Conservation (phyloP, 2,329 filamentous ascomycete genomes). For the Aspergillus pseudoviridinutans region DNA sequence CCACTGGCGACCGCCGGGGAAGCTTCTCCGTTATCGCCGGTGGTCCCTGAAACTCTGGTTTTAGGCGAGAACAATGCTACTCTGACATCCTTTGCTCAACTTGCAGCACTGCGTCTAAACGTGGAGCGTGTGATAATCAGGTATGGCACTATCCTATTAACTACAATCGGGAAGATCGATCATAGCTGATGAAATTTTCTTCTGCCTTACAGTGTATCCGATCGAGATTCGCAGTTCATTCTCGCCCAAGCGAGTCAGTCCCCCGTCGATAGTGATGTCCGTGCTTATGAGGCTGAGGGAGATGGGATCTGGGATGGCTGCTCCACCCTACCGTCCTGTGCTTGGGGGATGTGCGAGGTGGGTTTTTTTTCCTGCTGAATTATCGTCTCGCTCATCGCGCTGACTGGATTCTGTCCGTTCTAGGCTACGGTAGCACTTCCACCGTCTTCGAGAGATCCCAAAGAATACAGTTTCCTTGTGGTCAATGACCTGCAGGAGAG, state of each 20-base stretch:
- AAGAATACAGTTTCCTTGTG: constrained; percentile 27
- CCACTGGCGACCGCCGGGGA: constrained; percentile 6
- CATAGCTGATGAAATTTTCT: not conserved
- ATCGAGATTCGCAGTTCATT: constrained; percentile 47
- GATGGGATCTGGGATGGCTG: constrained; percentile 30
- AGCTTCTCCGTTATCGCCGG: constrained; percentile 9
- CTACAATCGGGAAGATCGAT: not conserved
- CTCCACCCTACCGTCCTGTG: constrained; percentile 28
- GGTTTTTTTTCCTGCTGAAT: constrained; percentile 10
- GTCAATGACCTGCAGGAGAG: constrained; percentile 39
- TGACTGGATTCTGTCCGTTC: constrained; percentile 2
- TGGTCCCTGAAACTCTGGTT: constrained; percentile 22
- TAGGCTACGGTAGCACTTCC: constrained; percentile 35
- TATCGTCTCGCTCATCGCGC: not conserved
- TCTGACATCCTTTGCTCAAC: constrained; percentile 33
- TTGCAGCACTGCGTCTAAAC: constrained; percentile 32
- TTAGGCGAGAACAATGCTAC: constrained; percentile 31
- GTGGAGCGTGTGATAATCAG: constrained; percentile 39
- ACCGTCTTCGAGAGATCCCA: constrained; percentile 18
- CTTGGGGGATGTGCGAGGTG: constrained; percentile 34
- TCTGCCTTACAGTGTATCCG: constrained; percentile 38
- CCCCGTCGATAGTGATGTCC: constrained; percentile 33
- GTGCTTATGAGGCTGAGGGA: constrained; percentile 27
- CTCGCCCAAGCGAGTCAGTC: constrained; percentile 49
- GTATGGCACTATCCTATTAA: constrained; percentile 8